Percentiles rank a stretch among this genome's conserved stretches.
Evolutionary conservation across 768 basidiomycete species (phyloP).

Genomic region (Pseudohyphozyma bogoriensis): DNA sequence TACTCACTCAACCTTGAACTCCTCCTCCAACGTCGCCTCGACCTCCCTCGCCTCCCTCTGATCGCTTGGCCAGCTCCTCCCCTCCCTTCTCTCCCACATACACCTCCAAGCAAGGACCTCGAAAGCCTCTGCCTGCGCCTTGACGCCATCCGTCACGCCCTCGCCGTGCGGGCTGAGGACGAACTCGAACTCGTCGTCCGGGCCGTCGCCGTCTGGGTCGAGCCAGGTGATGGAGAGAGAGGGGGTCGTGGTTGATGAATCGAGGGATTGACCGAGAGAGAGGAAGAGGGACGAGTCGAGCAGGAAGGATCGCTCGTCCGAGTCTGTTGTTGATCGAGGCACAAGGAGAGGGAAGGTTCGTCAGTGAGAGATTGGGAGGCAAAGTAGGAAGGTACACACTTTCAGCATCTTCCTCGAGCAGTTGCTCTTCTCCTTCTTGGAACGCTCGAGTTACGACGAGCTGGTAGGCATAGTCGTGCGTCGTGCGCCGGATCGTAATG

Average conservation of each 20-base stretch:
- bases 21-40: slow-evolving; percentile 43
- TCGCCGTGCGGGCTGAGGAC: slow-evolving; percentile 55
- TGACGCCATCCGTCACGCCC: slow-evolving; percentile 51
- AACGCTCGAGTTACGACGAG: slow-evolving; percentile 93
- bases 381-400: slow-evolving; percentile 30
- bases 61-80: slow-evolving; percentile 52
- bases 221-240: slow-evolving; percentile 83
- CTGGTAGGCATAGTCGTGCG: slow-evolving; percentile 59
- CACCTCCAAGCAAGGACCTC: slow-evolving; percentile 91
- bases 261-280: slow-evolving; percentile 43
- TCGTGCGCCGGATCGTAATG: slow-evolving; percentile 71
- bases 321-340: slow-evolving; percentile 57
- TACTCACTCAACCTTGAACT: slow-evolving; percentile 70
- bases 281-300: slow-evolving; percentile 86
- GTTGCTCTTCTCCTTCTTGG: slow-evolving; percentile 90
- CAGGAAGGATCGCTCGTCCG: slow-evolving; percentile 85
- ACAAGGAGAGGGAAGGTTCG: slow-evolving; percentile 11
- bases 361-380: background rate
- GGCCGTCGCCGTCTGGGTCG: slow-evolving; percentile 66
- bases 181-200: slow-evolving; percentile 86
- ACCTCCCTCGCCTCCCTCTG: slow-evolving; percentile 50
- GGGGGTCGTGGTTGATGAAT: slow-evolving; percentile 21
- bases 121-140: slow-evolving; percentile 56
- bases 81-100: slow-evolving; percentile 91
- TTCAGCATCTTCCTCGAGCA: slow-evolving; percentile 73